A percentile compares a stretch with the other conserved stretches of the same genome.
phyloP scores from a whole-genome alignment of 179 eudicot species.

The Actinidia polygama region DNA sequence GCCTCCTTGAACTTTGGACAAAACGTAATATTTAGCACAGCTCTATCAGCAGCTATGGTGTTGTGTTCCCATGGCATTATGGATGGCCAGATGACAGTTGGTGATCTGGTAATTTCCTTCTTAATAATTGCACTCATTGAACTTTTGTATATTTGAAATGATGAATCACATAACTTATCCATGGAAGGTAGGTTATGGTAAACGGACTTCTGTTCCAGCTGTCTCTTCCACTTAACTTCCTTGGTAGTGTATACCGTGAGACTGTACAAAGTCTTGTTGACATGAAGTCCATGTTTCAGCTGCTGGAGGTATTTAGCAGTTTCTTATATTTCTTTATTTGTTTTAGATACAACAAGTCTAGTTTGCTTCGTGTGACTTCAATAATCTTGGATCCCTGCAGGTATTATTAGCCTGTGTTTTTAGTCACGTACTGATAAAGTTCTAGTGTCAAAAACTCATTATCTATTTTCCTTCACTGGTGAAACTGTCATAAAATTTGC shows the following conservation, averaged over 20 bases:
- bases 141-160: background rate
- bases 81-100: slow-evolving; percentile 87
- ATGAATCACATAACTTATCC: background rate
- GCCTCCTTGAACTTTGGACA: slow-evolving; percentile 94
- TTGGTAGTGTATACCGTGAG: slow-evolving; percentile 98
- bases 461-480: no score
- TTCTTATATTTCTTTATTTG: background rate
- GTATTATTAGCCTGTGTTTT: background rate
- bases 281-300: slow-evolving; percentile 95
- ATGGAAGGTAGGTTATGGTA: slow-evolving; percentile 81
- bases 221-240: slow-evolving; percentile 95
- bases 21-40: slow-evolving; percentile 78
- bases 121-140: background rate
- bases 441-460: no score
- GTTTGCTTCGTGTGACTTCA: background rate
- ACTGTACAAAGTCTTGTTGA: slow-evolving; percentile 92
- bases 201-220: slow-evolving; percentile 96
- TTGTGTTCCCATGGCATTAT: slow-evolving; percentile 82
- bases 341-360: background rate
- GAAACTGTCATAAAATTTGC: no score
- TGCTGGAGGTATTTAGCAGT: slow-evolving; percentile 70
- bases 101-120: slow-evolving; percentile 77
- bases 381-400: slow-evolving; percentile 1
- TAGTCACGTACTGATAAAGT: no score
- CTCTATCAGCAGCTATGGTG: slow-evolving; percentile 91